Evolutionary conservation across 805 yeast genomes (phyloP), one percentile per base, ranked within the genome.

Genomic region (Jamesozyma piceae): DNA sequence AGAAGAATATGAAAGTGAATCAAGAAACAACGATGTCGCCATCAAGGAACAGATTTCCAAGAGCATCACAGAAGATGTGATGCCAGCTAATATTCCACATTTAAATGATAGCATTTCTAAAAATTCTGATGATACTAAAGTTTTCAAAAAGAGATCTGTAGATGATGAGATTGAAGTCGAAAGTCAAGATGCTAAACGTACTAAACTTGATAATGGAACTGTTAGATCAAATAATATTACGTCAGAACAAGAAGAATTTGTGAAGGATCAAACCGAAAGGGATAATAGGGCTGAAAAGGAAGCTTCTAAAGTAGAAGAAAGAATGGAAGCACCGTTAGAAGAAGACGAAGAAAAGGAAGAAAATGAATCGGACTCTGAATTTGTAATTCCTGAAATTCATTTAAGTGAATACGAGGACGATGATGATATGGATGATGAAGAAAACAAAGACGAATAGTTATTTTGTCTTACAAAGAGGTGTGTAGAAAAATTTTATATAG

Each of bases 381-480:
- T 59, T 29, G 65, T 56, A 39, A 60, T 59, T 27, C 65, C 65
- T n/a, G 55, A 49, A 3, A 49, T 49, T 27, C 45, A 46, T 15
- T 27, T 49, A 29, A 48, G 53, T 44, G 53, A 46, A 17, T 50
- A 50, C 15, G 51, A 49, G 21, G 53, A 44, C n/a, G 48, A 43
- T 6, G 51, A 44, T 24, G 48, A n/a, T n/a, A n/a, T n/a, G n/a
- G n/a, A 44, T 15, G 45, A 39, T 18, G 41, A 39, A 20, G 42
- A 43, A n/a, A 9, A 13, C 28, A 24, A 24, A 6, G 28, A 24
- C 11, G 28, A 24, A 24, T 26, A 26, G 28, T 26, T 26, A 26
- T 26, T 26, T 26, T 26, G 8, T 11, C 11, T 26, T 26, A 9
- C 28, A 26, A 26, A 26, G n/a, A n/a, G n/a, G n/a, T n/a, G n/a